Evolutionary conservation across 2,329 filamentous ascomycete species (phyloP), one percentile per base, ranked within the genome.

Genomic region (Chaetomium sp.): DNA sequence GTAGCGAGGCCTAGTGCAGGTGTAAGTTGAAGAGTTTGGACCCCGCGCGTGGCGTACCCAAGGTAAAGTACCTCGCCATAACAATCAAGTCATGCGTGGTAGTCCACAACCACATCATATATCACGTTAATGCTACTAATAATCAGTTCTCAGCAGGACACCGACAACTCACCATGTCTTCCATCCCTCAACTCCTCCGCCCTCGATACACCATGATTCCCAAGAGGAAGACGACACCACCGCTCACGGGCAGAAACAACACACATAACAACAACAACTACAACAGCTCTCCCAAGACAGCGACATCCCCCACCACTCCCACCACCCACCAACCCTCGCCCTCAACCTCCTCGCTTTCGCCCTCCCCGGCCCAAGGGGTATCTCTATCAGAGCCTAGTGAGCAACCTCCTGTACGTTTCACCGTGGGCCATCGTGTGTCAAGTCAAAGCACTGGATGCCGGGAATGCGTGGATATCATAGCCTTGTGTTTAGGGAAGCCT

Each of bases 361-460:
- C 21, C 65, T 67, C 10, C 65, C 62, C 2, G 81, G 0, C 88
- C 88, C 0, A 77, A 78, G 1, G 91, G 87, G 88, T 92, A 90
- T 72, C 78, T 91, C 0, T 86, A 83, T 64, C 88, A 91, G 72
- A 87, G 85, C 3, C 75, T 92, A 0, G 82, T 78, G 0, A 90
- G 87, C 7, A 92, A 91, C 70, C 56, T 92, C 0, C 73, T 88
- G 0, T 91, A 88, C 72, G 87, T 91, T 0, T 75, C 92, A 2
- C 89, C 88, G 0, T 92, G 89, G 88, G 88, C 89, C 0, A 84
- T 92, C 49, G 86, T 83, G 0, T 86, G 83, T 65, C 83, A 81
- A 58, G 78, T 76, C 4, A 76, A 75, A n/a, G 62, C 75, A 1
- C 75, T 89, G 54, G 79, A 81, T 7, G 72, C 78, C 3, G 75